A percentile compares a stretch with the other conserved stretches of the same genome.
Conservation (phyloP, 306 rosid species). For the Sindora glabra region DNA sequence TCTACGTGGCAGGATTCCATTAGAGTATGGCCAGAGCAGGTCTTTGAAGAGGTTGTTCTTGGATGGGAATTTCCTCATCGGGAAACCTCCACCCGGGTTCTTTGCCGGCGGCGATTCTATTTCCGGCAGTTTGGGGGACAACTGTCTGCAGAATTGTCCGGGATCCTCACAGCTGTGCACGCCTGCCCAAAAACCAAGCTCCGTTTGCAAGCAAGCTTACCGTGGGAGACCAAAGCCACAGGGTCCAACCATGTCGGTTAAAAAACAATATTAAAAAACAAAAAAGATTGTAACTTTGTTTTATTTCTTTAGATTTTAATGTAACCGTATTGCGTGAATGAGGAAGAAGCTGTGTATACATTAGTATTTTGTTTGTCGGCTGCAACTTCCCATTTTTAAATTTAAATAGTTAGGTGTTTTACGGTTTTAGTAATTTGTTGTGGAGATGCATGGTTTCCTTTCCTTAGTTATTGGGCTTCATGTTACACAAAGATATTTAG, state of each 20-base stretch:
- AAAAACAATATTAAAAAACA: not conserved
- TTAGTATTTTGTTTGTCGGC: no score
- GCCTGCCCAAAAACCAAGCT: slow-evolving; percentile 66
- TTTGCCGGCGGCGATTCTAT: slow-evolving; percentile 25
- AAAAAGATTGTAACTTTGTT: no score
- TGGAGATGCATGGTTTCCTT: no score
- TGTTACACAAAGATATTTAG: no score
- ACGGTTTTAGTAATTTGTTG: no score
- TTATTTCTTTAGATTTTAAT: not conserved
- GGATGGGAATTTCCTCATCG: slow-evolving; percentile 70
- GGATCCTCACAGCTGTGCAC: slow-evolving; percentile 52
- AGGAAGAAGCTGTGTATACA: not conserved
- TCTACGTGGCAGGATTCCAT: slow-evolving; percentile 70
- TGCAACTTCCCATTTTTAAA: no score
- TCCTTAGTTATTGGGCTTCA: no score
- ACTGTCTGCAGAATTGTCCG: slow-evolving; percentile 77
- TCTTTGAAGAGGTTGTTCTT: slow-evolving; percentile 52
- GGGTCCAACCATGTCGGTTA: slow-evolving; percentile 17
- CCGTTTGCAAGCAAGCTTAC: slow-evolving; percentile 59
- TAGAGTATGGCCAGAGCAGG: slow-evolving; percentile 41
- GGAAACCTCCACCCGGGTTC: slow-evolving; percentile 67
- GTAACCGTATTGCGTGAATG: not conserved
- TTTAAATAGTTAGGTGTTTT: no score
- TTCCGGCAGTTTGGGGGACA: slow-evolving; percentile 82
- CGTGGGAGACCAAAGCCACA: slow-evolving; percentile 45